phyloP scores from a whole-genome alignment of 1,284 basidiomycete genomes.

The Waitea zeae region DNA sequence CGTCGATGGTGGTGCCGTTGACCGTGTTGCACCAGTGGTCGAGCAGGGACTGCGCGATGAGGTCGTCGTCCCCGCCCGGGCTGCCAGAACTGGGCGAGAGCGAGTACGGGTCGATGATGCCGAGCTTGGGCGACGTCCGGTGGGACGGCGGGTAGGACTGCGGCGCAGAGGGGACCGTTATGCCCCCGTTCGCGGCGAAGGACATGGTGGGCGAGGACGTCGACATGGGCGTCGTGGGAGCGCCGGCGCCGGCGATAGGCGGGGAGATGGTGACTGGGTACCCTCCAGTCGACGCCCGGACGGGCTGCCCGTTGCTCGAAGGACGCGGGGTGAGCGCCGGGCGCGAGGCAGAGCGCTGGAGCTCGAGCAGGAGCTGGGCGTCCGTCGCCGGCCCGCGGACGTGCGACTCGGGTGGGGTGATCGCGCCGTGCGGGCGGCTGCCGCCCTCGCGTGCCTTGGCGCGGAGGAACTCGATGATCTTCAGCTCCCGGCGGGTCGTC shows the following conservation, averaged over 20 bases:
- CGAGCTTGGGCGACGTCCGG: conserved; percentile 8
- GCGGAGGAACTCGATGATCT: conserved; percentile 67
- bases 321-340: conserved; percentile 8
- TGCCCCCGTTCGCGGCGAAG: conserved; percentile 14
- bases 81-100: conserved; percentile 43
- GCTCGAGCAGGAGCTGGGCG: conserved; percentile 29
- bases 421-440: conserved; percentile 5
- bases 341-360: conserved; percentile 26
- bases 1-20: conserved; percentile 42
- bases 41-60: conserved; percentile 52
- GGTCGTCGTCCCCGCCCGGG: conserved; percentile 46
- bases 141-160: conserved; percentile 12
- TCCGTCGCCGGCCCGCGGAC: conserved; percentile 14
- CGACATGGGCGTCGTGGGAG: conserved; percentile 3
- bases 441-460: conserved; percentile 27
- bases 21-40: conserved; percentile 71
- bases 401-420: conserved; percentile 2
- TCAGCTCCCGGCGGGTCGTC: conserved; percentile 63
- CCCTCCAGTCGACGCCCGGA: background rate
- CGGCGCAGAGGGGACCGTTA: background rate
- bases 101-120: conserved; percentile 7
- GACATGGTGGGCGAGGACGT: conserved; percentile 7
- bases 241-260: no score
- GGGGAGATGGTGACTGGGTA: no score
- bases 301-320: no score